Percentiles rank a stretch among this genome's conserved stretches.
phyloP scores from a whole-genome alignment of 1,284 basidiomycete species.

The Amylostereum chailletii region DNA sequence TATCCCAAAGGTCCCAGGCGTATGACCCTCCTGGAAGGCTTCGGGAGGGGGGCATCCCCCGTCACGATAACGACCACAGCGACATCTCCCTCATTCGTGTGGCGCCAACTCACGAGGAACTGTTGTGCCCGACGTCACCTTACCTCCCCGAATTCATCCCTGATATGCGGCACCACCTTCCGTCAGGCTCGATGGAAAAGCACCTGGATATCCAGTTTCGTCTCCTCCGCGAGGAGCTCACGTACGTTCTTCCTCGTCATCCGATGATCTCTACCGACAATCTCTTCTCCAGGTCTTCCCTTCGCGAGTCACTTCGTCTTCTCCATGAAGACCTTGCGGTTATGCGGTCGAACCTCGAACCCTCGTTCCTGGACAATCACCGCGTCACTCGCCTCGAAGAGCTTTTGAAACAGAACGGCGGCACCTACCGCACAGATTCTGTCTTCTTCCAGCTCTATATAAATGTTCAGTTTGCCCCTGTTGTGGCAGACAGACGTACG shows the following conservation, averaged over 20 bases:
- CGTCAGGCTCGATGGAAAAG: slow-evolving; percentile 45
- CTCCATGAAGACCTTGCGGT: slow-evolving; percentile 23
- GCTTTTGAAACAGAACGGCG: slow-evolving; percentile 20
- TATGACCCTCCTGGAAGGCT: slow-evolving; percentile 50
- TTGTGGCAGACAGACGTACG: slow-evolving; percentile 14
- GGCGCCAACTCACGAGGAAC: slow-evolving; percentile 55
- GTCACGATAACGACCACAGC: slow-evolving; percentile 59
- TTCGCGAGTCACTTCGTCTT: slow-evolving; percentile 23
- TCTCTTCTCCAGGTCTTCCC: slow-evolving; percentile 16
- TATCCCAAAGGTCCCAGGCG: slow-evolving; percentile 21
- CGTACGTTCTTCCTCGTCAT: slow-evolving; percentile 27
- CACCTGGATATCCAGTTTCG: slow-evolving; percentile 64
- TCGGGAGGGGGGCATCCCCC: slow-evolving; percentile 26
- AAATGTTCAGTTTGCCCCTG: slow-evolving; percentile 16
- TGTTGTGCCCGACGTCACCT: slow-evolving; percentile 23
- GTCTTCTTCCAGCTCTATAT: slow-evolving; percentile 24
- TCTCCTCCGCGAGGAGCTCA: slow-evolving; percentile 59
- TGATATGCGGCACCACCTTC: slow-evolving; percentile 51
- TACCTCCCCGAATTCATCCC: slow-evolving; percentile 52
- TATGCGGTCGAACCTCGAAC: slow-evolving; percentile 2
- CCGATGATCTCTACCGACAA: too few species aligned
- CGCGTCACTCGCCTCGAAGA: slow-evolving; percentile 16
- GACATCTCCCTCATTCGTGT: slow-evolving; percentile 51
- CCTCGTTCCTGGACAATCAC: neutral
- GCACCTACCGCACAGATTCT: slow-evolving; percentile 21